Evolutionary conservation across 1,284 basidiomycete genomes (phyloP).

Genomic region (Phylloporus sp.): DNA sequence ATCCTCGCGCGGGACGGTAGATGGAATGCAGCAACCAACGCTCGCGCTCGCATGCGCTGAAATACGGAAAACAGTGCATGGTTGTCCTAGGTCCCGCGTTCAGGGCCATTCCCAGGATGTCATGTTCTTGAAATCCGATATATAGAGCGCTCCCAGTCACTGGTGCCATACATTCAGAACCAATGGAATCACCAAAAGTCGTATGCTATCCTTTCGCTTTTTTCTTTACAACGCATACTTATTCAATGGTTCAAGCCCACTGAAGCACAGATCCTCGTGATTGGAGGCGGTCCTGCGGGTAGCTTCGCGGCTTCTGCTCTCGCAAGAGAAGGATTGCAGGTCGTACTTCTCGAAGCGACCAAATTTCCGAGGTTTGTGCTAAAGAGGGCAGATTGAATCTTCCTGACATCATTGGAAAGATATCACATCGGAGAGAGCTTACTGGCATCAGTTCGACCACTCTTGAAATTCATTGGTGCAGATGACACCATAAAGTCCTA

Average conservation of each 20-base stretch:
- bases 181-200: no score
- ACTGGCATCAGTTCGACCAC: neutral
- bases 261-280: neutral
- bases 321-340: neutral
- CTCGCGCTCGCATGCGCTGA: no score
- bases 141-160: no score
- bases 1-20: no score
- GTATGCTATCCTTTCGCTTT: no score
- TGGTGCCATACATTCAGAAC: no score
- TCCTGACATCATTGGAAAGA: neutral
- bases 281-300: conserved; percentile 1
- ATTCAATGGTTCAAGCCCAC: neutral
- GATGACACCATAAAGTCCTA: neutral
- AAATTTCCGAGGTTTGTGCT: conserved; percentile 1
- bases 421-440: conserved; percentile 3
- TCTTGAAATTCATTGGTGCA: neutral
- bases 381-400: neutral
- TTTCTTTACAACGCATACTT: no score
- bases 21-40: no score
- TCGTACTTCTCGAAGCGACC: neutral
- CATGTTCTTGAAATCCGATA: no score
- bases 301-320: neutral
- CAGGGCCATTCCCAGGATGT: no score
- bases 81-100: no score
- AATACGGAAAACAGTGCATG: no score